phyloP scores from a whole-genome alignment of 352 stramenopile genomes.

The Globisporangium iwayamae region DNA sequence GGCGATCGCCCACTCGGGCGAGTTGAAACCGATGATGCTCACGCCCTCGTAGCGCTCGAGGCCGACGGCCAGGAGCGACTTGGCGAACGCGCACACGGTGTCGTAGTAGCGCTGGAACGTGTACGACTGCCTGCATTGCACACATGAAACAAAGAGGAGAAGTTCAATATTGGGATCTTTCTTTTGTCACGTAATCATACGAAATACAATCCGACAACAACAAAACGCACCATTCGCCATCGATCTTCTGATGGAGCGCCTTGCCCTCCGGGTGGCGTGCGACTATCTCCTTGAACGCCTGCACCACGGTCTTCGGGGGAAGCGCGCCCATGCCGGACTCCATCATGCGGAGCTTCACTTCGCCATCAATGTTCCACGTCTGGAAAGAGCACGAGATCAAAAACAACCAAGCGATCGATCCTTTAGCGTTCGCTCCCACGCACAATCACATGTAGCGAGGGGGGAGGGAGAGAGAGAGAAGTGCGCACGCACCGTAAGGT shows the following conservation, averaged over 20 bases:
- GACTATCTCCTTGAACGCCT: constrained; percentile 64
- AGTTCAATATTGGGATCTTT: neutral
- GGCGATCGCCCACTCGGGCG: constrained; percentile 91
- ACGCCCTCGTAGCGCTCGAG: constrained; percentile 75
- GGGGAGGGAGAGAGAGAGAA: neutral
- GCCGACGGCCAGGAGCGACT: constrained; percentile 69
- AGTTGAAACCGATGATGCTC: constrained; percentile 91
- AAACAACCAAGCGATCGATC: neutral
- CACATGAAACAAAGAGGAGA: constrained; percentile 1
- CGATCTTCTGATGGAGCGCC: constrained; percentile 62
- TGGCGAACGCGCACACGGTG: constrained; percentile 72
- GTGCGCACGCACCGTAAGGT: neutral
- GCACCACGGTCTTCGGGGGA: constrained; percentile 43
- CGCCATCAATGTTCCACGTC: constrained; percentile 86
- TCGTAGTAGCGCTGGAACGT: constrained; percentile 81
- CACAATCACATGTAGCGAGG: neutral
- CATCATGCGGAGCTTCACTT: constrained; percentile 71
- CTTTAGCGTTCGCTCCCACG: neutral
- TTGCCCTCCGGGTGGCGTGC: constrained; percentile 47
- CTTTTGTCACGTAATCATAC: neutral
- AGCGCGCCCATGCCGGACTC: constrained; percentile 43
- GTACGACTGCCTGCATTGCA: constrained; percentile 46
- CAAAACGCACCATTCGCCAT: constrained; percentile 66
- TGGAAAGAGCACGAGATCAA: constrained; percentile 12
- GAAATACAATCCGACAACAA: neutral